Base-by-base conservation (phyloP, 2,329 filamentous ascomycete genomes). In the Hymenoscyphus scutula region DNA sequence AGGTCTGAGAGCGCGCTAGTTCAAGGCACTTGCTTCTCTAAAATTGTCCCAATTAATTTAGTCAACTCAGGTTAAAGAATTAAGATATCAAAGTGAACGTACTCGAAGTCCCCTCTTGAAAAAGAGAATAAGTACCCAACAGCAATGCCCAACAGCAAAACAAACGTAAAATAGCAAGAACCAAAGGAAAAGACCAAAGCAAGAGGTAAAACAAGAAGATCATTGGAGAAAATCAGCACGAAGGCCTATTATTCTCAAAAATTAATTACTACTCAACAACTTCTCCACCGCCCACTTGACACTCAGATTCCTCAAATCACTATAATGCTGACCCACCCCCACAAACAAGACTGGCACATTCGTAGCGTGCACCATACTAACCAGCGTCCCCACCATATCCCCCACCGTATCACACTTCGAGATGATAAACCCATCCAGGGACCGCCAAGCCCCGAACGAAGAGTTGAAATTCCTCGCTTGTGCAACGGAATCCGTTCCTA, bases 321-420 rank as follows among this genome's bases (percentile, higher is more conserved):
- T 87, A 72, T 89, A 89, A 71, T 89, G 86, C 75, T 89, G 86
- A 13, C 86, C 86, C 30, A 89, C 85, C 62, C 89, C 95, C 68
- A 99, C 84, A 74, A 99, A 99, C 11, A 98, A 83, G 23, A 99
- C 92, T 0, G 96, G 96, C 54, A 99, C 96, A 30, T 94, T 92
- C 3, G 96, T 99, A 2, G 95, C 94, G 78, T 98, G 94, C 45
- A 99, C 94, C 81, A 99, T 94, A 75, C 91, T 97, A 66, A 99
- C 95, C 67, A 99, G 81, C 2, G 94, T 97, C 1, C 89, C 76
- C 61, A 78, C 74, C 93, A 98, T 98, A 78, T 97, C 94, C n/a
- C 95, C 96, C 41, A 99, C 96, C 0, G 95, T 99, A 78, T 99
- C 95, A 76, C 95, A 98, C 78, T 99, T 99, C 64, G 89, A 94